Conservation (phyloP, 2,329 filamentous ascomycete species). For the Xylaria sp. region DNA sequence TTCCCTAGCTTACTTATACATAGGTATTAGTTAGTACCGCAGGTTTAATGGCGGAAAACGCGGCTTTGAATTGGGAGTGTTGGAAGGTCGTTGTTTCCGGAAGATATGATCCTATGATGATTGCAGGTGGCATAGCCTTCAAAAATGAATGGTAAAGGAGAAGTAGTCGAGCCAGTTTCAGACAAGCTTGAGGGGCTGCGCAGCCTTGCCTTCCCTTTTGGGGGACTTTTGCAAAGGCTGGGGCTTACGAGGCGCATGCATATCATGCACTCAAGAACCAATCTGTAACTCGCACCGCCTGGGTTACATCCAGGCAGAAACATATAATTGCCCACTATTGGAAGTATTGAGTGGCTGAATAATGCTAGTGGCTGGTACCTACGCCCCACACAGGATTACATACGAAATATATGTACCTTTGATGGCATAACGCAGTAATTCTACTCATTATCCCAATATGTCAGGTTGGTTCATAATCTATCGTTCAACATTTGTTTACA, state of each 20-base stretch:
- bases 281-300: neutral
- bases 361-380: neutral
- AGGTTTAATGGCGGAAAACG: neutral
- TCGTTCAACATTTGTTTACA: neutral
- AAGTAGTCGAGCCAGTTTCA: neutral
- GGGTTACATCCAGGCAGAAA: slow-evolving; percentile 12
- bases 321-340: neutral
- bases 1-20: neutral
- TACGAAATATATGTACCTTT: neutral
- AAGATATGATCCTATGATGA: neutral
- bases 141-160: neutral
- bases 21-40: neutral
- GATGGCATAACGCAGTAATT: neutral
- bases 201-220: slow-evolving; percentile 3
- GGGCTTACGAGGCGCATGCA: slow-evolving; percentile 18
- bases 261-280: slow-evolving; percentile 10
- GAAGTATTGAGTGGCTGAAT: neutral
- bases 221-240: slow-evolving; percentile 1
- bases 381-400: too few species aligned
- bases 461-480: neutral
- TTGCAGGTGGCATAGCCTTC: neutral
- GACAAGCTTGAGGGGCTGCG: neutral
- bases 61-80: neutral
- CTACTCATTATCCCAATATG: neutral
- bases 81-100: neutral